Conservation (phyloP, 2,329 filamentous ascomycete genomes). For the Colletotrichum sp. region DNA sequence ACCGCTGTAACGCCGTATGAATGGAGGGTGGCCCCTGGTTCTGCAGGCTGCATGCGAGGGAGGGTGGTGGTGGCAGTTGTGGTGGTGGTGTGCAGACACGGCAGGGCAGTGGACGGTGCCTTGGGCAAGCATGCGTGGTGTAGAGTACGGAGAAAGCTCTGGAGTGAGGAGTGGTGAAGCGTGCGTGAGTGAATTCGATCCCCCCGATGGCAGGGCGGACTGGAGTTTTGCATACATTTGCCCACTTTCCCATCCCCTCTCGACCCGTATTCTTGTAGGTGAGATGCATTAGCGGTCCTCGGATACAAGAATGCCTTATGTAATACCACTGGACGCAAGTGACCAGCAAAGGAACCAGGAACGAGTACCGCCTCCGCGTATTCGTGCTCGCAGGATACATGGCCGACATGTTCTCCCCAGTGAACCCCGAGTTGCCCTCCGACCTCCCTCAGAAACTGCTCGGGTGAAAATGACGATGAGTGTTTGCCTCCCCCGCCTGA, state of each 20-base stretch:
- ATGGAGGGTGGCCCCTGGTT: not conserved
- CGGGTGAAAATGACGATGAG: not conserved
- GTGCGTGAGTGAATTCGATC: not conserved
- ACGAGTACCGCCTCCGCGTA: not conserved
- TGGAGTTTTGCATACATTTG: slow-evolving; percentile 9
- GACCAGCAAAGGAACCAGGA: not conserved
- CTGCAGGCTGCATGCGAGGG: not conserved
- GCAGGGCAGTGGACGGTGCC: not conserved
- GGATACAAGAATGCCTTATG: slow-evolving; percentile 6
- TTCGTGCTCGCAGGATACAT: not conserved
- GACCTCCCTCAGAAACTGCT: not conserved
- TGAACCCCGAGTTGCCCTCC: not conserved
- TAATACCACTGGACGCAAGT: not conserved
- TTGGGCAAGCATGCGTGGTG: not conserved
- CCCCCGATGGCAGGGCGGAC: not conserved
- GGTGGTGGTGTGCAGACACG: not conserved
- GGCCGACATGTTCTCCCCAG: not conserved
- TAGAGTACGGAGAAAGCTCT: not conserved
- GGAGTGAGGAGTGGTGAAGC: not conserved
- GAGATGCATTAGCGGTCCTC: not conserved
- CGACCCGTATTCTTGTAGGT: not conserved
- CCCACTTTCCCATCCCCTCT: slow-evolving; percentile 15
- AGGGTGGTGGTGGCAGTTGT: not conserved
- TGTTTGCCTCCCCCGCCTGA: not conserved
- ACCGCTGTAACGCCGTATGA: not conserved